Base-by-base conservation (phyloP, 257 asterid species). In the Petunia secreta region DNA sequence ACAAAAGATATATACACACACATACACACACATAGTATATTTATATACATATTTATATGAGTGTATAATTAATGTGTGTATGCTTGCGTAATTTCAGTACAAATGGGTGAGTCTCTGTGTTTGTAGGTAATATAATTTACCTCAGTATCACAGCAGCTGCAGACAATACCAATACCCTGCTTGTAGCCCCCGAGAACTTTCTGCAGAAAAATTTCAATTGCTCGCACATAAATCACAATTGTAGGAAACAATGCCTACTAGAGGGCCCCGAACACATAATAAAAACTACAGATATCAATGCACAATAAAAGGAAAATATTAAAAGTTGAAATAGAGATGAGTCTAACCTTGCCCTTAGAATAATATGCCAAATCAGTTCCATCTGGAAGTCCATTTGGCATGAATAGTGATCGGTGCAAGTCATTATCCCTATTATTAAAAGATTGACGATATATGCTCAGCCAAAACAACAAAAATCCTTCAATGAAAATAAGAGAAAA, bases 381-480 rank as follows among this genome's bases (percentile, higher is more conserved):
- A 88, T 96, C 97, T 77, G 98, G 99, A 85, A 96, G 92, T 85
- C 99, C 99, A 87, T 91, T 90, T 40, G 99, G 98, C 99, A 94
- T 87, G 85, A 96, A 96, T 62, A 96, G 94, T 79, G 90, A 82
- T 80, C 91, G 93, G 84, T 96, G 99, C 79, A 96, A 85, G 85
- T 96, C 98, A 82, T 96, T 96, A 82, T 96, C 99, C 98, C 99
- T 94, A 85, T 40, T 80, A 55, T 80, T 48, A 37, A 74, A 80
- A 75, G 63, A 57, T 63, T 48, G 55, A 82, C 63, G 46, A 50
- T 58, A 57, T 65, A 75, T 46, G 54, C 66, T 63, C 64, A 79
- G 83, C 57, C 44, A 65, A 55, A 34, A 38, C 25, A 83, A 16
- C 16, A 78, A n/a, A 59, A 75, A 53, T 14, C 8, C 67, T 8